Conservation (phyloP, 139 green algal genomes). For the Diplosphaera chodatii region DNA sequence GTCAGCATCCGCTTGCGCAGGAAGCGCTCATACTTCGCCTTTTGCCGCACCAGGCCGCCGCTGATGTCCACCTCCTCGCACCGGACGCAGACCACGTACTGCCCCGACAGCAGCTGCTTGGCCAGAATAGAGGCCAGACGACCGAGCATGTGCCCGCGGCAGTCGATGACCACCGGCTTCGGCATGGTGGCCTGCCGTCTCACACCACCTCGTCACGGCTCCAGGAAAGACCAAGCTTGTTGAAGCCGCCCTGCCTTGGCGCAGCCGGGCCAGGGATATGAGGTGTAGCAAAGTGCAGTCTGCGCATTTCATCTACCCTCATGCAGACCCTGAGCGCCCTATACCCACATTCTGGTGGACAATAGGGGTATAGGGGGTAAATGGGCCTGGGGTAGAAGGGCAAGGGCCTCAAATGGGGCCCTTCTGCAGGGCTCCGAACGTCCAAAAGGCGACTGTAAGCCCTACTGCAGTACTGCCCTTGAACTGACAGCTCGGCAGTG, state of each 20-base stretch:
- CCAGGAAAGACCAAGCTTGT: not conserved
- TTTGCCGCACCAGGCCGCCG: conserved; percentile 93
- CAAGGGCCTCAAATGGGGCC: too few relatives aligned
- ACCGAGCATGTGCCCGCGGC: conserved; percentile 92
- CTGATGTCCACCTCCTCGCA: conserved; percentile 93
- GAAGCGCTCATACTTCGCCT: conserved; percentile 95
- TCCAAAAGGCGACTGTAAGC: too few relatives aligned
- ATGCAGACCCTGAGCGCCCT: too few relatives aligned
- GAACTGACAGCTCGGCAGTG: too few relatives aligned
- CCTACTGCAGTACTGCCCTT: too few relatives aligned
- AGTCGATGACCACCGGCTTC: conserved; percentile 84
- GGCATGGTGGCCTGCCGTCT: not conserved
- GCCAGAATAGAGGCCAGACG: conserved; percentile 91
- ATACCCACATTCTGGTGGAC: too few relatives aligned
- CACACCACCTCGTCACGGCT: not conserved
- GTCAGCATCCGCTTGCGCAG: conserved; percentile 91
- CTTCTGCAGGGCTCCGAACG: too few relatives aligned
- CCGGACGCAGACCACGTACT: conserved; percentile 83
- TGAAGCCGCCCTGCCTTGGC: not conserved
- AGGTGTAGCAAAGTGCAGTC: too few relatives aligned
- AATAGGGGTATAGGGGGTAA: too few relatives aligned
- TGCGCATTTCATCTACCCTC: too few relatives aligned
- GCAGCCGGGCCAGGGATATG: too few relatives aligned
- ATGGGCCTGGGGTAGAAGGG: too few relatives aligned
- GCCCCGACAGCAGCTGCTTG: conserved; percentile 94